These are phyloP conservation scores for Helichrysum umbraculigerum DNA, from an alignment of 129 eudicot species.

Conservation along the genomic window DNA sequence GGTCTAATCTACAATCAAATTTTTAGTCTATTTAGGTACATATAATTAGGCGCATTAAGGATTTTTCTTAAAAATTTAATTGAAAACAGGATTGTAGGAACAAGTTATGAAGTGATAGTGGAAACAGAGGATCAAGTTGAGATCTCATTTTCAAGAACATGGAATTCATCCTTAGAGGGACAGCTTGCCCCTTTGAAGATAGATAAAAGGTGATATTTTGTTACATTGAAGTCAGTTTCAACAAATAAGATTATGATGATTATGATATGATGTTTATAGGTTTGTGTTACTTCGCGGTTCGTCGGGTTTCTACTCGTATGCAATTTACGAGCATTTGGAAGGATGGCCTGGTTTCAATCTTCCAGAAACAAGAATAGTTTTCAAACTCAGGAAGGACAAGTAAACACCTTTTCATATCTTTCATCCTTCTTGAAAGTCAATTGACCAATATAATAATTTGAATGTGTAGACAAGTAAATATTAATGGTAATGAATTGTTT, in stretches of 20 bases:
- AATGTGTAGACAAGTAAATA: neutral
- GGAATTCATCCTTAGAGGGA: slow-evolving; percentile 47
- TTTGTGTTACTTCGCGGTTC: slow-evolving; percentile 59
- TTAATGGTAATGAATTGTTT: neutral
- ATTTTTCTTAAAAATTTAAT: neutral
- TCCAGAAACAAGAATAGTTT: slow-evolving; percentile 54
- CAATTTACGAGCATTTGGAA: slow-evolving; percentile 49
- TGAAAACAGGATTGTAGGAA: slow-evolving; percentile 32
- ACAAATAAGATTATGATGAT: neutral
- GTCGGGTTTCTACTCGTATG: slow-evolving; percentile 62
- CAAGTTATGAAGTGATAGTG: slow-evolving; percentile 34
- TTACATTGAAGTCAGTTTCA: neutral
- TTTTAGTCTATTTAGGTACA: too few species aligned
- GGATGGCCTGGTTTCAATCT: slow-evolving; percentile 60
- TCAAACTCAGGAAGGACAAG: slow-evolving; percentile 60
- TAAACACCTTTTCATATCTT: slow-evolving; percentile 18
- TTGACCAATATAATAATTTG: neutral
- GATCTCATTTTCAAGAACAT: slow-evolving; percentile 49
- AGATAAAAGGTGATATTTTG: slow-evolving; percentile 42
- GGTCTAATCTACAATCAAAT: too few species aligned
- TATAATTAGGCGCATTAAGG: too few species aligned
- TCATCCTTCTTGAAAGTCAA: neutral
- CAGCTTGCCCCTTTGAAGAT: slow-evolving; percentile 39
- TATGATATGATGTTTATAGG: slow-evolving; percentile 26
- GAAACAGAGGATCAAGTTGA: slow-evolving; percentile 52